Evolutionary conservation across 352 stramenopile genomes (phyloP).

Genomic region (Phytopythium boreale): DNA sequence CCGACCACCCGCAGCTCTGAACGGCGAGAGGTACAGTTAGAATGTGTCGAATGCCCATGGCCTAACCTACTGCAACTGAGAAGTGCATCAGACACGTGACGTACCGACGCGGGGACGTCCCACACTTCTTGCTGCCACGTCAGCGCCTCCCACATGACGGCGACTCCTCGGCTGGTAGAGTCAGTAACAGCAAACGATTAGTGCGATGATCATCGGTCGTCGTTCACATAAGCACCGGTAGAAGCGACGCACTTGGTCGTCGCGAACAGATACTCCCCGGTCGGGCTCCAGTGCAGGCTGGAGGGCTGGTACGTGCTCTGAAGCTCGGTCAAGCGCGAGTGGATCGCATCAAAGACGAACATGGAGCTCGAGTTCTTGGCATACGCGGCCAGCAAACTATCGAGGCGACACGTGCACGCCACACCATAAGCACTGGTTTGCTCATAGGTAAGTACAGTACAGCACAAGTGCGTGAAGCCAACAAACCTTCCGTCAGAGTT

Average conservation of each 20-base stretch:
- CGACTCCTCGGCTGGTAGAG: slow-evolving; percentile 39
- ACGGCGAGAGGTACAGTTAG: background rate
- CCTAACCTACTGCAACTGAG: no score
- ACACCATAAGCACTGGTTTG: background rate
- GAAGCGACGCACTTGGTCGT: slow-evolving; percentile 46
- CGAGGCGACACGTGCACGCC: background rate
- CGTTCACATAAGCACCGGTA: background rate
- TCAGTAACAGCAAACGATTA: background rate
- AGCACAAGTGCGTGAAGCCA: background rate
- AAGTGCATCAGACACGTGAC: background rate
- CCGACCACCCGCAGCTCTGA: slow-evolving; percentile 65
- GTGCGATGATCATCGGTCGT: background rate
- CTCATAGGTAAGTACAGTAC: background rate
- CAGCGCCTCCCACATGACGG: slow-evolving; percentile 75
- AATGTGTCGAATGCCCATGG: background rate
- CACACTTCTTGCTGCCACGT: slow-evolving; percentile 81
- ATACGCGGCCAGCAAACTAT: slow-evolving; percentile 55
- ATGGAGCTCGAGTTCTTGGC: slow-evolving; percentile 41
- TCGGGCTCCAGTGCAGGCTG: slow-evolving; percentile 72
- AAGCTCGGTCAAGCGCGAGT: slow-evolving; percentile 54
- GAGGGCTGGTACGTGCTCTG: slow-evolving; percentile 47
- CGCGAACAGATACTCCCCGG: slow-evolving; percentile 81
- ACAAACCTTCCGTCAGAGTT: slow-evolving; percentile 55
- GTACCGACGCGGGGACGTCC: slow-evolving; percentile 60
- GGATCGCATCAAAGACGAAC: slow-evolving; percentile 60